These are phyloP conservation scores for Juglanconis sp. DNA, from an alignment of 2,329 filamentous ascomycete genomes.

Conservation along the genomic window DNA sequence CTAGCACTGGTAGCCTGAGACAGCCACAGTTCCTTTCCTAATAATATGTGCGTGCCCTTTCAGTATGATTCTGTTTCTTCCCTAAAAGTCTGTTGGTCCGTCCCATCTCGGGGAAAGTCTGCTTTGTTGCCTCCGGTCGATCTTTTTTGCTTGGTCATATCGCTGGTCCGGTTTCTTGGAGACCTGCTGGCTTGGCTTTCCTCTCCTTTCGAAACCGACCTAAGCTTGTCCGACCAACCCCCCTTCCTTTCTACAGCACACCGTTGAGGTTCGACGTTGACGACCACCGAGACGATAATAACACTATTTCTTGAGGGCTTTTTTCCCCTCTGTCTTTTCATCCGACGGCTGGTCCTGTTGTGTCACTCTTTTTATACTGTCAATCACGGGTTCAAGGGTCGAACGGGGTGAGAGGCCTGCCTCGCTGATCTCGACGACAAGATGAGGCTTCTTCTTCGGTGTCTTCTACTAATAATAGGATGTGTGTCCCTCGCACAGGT, in stretches of 20 bases:
- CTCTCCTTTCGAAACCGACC: slow-evolving; percentile 12
- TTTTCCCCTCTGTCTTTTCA: not conserved
- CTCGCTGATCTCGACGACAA: slow-evolving; percentile 11
- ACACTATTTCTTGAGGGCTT: not conserved
- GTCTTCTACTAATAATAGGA: slow-evolving; percentile 15
- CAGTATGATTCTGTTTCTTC: not conserved
- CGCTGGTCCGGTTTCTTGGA: not conserved
- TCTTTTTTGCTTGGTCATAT: slow-evolving; percentile 6
- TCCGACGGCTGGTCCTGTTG: slow-evolving; percentile 18
- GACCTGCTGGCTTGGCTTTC: slow-evolving; percentile 15
- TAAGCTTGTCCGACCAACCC: not conserved
- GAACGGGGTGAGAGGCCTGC: not conserved
- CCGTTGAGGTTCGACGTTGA: slow-evolving; percentile 2
- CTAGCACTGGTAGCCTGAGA: not conserved
- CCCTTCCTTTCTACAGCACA: not conserved
- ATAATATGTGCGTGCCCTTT: slow-evolving; percentile 1
- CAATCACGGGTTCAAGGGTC: not conserved
- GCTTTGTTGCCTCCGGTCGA: slow-evolving; percentile 5
- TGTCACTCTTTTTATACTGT: slow-evolving; percentile 7
- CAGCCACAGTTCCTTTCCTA: not conserved
- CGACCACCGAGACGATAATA: not conserved
- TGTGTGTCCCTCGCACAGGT: slow-evolving; percentile 10
- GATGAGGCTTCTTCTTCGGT: slow-evolving; percentile 8
- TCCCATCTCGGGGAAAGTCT: slow-evolving; percentile 8
- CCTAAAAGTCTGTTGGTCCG: slow-evolving; percentile 4